Conservation (phyloP, 345 rosid genomes). For the Pugionium dolabratum region DNA sequence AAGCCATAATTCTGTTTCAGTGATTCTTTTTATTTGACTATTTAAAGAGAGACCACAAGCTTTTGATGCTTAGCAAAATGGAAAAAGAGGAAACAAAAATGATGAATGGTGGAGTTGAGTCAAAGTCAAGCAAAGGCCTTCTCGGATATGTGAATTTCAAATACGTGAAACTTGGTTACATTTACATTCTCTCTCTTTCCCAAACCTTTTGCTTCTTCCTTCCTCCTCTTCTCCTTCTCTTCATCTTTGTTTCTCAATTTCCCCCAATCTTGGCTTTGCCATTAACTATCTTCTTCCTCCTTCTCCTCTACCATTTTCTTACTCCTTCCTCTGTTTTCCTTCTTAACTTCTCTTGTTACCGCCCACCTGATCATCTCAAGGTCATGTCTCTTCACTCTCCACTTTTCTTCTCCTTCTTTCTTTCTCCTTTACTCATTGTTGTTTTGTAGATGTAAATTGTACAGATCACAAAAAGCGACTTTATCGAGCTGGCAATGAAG, state of each 20-base stretch:
- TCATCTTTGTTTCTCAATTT: slow-evolving; percentile 40
- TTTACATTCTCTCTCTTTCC: slow-evolving; percentile 53
- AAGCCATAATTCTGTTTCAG: slow-evolving; percentile 41
- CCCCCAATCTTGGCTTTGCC: slow-evolving; percentile 41
- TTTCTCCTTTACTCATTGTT: slow-evolving; percentile 20
- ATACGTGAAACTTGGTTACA: slow-evolving; percentile 63
- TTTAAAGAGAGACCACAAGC: slow-evolving; percentile 20
- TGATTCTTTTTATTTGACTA: slow-evolving; percentile 20
- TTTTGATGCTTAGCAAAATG: slow-evolving; percentile 40
- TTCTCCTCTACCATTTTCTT: slow-evolving; percentile 44
- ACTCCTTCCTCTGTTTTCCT: slow-evolving; percentile 52
- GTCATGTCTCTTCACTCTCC: slow-evolving; percentile 38
- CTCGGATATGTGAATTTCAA: slow-evolving; percentile 56
- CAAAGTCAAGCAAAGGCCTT: slow-evolving; percentile 47
- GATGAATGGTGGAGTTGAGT: slow-evolving; percentile 46
- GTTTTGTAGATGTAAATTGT: slow-evolving; percentile 16
- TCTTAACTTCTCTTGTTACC: slow-evolving; percentile 66
- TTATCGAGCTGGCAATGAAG: slow-evolving; percentile 52
- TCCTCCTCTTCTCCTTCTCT: slow-evolving; percentile 40
- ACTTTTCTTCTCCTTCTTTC: neutral
- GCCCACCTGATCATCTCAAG: slow-evolving; percentile 67
- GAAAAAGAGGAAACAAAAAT: slow-evolving; percentile 53
- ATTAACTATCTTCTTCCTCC: slow-evolving; percentile 38
- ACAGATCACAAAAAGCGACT: slow-evolving; percentile 62
- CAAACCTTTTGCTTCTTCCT: slow-evolving; percentile 37